phyloP scores from a whole-genome alignment of 2,329 filamentous ascomycete genomes.

The Aspergillus terreus region DNA sequence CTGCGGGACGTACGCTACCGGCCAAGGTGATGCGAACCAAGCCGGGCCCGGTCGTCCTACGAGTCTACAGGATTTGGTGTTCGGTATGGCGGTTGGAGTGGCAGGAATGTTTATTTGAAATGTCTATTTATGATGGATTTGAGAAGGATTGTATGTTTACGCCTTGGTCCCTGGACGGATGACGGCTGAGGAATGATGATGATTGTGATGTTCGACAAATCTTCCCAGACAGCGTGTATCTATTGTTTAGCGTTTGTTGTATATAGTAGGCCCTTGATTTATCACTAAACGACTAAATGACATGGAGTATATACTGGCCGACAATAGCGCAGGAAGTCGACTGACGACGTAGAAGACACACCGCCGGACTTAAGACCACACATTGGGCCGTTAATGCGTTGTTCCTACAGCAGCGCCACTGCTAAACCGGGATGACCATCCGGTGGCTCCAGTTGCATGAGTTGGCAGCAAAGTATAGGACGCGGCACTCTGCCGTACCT shows the following conservation, averaged over 20 bases:
- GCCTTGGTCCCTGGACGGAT: constrained; percentile 5
- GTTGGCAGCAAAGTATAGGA: neutral
- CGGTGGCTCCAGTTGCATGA: neutral
- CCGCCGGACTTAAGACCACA: neutral
- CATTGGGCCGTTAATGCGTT: neutral
- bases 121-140: neutral
- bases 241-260: neutral
- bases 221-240: neutral
- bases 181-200: neutral
- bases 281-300: no score
- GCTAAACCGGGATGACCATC: neutral
- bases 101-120: constrained; percentile 42
- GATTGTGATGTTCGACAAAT: neutral
- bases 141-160: constrained; percentile 3
- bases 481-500: no score
- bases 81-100: constrained; percentile 44
- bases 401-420: constrained; percentile 1
- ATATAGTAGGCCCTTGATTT: neutral
- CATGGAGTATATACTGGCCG: no score
- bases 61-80: constrained; percentile 40
- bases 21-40: constrained; percentile 24
- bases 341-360: neutral
- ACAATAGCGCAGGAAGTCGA: neutral
- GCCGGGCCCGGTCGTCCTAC: constrained; percentile 29
- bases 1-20: constrained; percentile 33